Evolutionary conservation across 177 flowering plant genomes (phyloP).

Genomic region (Telopea speciosissima): DNA sequence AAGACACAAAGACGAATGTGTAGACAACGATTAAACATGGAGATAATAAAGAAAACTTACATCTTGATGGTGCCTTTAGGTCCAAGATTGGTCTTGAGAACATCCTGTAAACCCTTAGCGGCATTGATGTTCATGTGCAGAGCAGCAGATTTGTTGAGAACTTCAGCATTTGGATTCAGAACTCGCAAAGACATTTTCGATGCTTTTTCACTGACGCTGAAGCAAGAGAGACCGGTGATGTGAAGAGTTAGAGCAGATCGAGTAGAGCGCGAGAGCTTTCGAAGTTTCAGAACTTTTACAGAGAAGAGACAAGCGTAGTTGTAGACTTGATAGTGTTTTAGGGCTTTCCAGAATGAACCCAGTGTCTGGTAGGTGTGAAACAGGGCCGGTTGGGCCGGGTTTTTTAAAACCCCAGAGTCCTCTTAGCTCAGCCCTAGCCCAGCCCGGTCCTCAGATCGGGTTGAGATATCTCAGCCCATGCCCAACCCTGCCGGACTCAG

Average conservation of each 20-base stretch:
- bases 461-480: too few species aligned
- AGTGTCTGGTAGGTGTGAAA: too few species aligned
- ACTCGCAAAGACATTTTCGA: slow-evolving; percentile 68
- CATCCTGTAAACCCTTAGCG: slow-evolving; percentile 94
- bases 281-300: neutral
- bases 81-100: slow-evolving; percentile 93
- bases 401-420: too few species aligned
- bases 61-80: slow-evolving; percentile 99
- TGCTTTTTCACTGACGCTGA: neutral
- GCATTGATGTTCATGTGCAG: slow-evolving; percentile 98
- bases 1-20: neutral
- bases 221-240: neutral
- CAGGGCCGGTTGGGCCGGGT: too few species aligned
- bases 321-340: neutral
- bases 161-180: slow-evolving; percentile 94
- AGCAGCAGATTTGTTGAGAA: slow-evolving; percentile 93
- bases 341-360: neutral
- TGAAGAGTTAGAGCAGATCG: neutral
- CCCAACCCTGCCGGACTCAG: too few species aligned
- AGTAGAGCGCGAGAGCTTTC: neutral
- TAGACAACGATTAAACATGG: neutral
- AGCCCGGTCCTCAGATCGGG: too few species aligned
- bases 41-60: slow-evolving; percentile 26
- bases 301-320: neutral
- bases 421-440: too few species aligned